Evolutionary conservation across 2,329 filamentous ascomycete species (phyloP), one percentile per base, ranked within the genome.

Genomic region (Penicillium frequentans): DNA sequence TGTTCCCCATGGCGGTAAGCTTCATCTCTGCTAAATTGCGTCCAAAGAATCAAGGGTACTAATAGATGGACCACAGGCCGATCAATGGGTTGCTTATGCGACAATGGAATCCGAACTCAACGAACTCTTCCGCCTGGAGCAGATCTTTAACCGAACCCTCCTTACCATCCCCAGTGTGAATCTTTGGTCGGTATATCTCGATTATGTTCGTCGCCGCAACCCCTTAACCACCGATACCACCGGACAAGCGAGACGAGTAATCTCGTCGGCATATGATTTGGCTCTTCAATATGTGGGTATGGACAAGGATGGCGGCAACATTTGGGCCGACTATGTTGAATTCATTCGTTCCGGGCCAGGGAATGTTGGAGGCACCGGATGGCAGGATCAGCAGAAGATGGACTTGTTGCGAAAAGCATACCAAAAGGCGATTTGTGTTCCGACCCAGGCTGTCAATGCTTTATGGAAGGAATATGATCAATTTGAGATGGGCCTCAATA

Each of bases 341-440:
- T 97, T 99, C 71, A 86, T 98, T 74, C 93, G 92, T 71, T 90
- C 86, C 39, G 91, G 90, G 0, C 95, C 95, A 1, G 95, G 95
- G 6, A 86, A 86, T 56, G 85, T 95, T 57, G 93, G 93, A 26
- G 95, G 93, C 44, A 88, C 83, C 57, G 88, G 86, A 57, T 99
- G 95, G 96, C 93, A 98, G 75, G 95, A 98, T 70, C 90, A 93
- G 76, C 95, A 98, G 72, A 99, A 99, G 81, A 96, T 96, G 89
- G 95, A 99, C 68, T 82, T 90, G 65, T 78, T 99, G 51, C 88
- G 95, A 58, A 96, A 96, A 72, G 90, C 91, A 0, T 99, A 97
- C 72, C 93, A 97, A 68, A 89, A 89, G 52, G 93, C 93, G 14
- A 90, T 97, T 56, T 88, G 86, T 63, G 86, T 97, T 39, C 96